Base-by-base conservation (phyloP, 2,329 filamentous ascomycete genomes). In the Fusarium globosum region DNA sequence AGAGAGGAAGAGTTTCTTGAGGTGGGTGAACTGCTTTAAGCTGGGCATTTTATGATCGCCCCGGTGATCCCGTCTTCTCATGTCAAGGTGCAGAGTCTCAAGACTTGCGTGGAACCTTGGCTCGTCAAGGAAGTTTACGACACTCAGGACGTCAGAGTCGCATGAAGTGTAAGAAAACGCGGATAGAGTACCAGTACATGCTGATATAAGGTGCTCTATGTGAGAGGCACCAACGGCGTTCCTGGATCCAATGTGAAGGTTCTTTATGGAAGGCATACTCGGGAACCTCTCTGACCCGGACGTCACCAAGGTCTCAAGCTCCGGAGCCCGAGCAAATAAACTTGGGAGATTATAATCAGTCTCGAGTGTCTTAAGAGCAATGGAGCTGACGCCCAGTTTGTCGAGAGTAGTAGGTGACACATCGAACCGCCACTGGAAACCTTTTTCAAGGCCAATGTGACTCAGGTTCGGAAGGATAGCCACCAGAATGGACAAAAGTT, bases 61-160 rank as follows among this genome's bases (percentile, higher is more conserved):
- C 2, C 1, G 21, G 4, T 13, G 0, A 18, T 12, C 7, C 7
- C 3, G 6, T 0, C 10, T 11, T 20, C 1, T 6, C 21, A 67
- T 18, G 20, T 65, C 7, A 4, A 67, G 30, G 2, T 51, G 30
- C 12, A 67, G 13, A n/a, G 36, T 43, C 43, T 58, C 38, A 13
- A 67, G 33, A n/a, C 15, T 65, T 4, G 15, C 8, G 14, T 48
- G 36, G 3, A 52, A 33, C 36, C n/a, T 51, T 1, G 42, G n/a
- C 1, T 45, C 13, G 16, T 51, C 49, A 10, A 67, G 10, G 2
- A 26, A 26, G 6, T 26, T 26, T 2, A 26, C 2, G 26, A 26
- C 26, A 26, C 26, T 6, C 6, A 26, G 13, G 1, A 41, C 10
- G 7, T 39, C 23, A 18, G 14, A 14, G 33, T 56, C 30, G 10